phyloP scores from a whole-genome alignment of 768 basidiomycete species.

The Ephemerocybe angulata region DNA sequence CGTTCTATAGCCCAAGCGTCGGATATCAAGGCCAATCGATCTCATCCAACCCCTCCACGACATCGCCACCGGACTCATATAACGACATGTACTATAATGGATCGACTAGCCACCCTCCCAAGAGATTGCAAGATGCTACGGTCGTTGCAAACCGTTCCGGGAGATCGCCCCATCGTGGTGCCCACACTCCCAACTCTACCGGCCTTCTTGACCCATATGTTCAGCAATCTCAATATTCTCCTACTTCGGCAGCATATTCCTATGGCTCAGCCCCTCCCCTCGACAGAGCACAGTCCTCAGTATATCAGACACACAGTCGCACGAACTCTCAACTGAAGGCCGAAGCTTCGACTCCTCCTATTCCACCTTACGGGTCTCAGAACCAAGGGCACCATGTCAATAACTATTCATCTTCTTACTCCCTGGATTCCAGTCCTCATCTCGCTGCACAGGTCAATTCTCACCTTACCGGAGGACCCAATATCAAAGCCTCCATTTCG shows the following conservation, averaged over 20 bases:
- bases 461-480: conserved; percentile 47
- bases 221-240: conserved; percentile 62
- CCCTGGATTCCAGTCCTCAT: conserved; percentile 67
- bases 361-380: conserved; percentile 54
- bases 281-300: conserved; percentile 36
- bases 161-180: conserved; percentile 62
- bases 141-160: conserved; percentile 39
- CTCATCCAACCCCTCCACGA: conserved; percentile 29
- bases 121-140: conserved; percentile 51
- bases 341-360: conserved; percentile 48
- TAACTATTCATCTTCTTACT: conserved; percentile 36
- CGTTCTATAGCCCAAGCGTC: conserved; percentile 58
- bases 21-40: conserved; percentile 55
- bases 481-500: conserved; percentile 55
- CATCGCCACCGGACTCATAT: conserved; percentile 45
- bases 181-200: conserved; percentile 42
- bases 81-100: conserved; percentile 64
- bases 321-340: conserved; percentile 54
- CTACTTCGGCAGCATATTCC: conserved; percentile 49
- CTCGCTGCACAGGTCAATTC: conserved; percentile 48
- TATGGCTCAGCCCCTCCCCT: conserved; percentile 38
- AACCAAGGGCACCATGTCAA: conserved; percentile 20
- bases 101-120: conserved; percentile 45
- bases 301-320: conserved; percentile 56
- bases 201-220: conserved; percentile 69